These are phyloP conservation scores for Chlorella vulgaris DNA, from an alignment of 139 green algal genomes.

Conservation along the genomic window DNA sequence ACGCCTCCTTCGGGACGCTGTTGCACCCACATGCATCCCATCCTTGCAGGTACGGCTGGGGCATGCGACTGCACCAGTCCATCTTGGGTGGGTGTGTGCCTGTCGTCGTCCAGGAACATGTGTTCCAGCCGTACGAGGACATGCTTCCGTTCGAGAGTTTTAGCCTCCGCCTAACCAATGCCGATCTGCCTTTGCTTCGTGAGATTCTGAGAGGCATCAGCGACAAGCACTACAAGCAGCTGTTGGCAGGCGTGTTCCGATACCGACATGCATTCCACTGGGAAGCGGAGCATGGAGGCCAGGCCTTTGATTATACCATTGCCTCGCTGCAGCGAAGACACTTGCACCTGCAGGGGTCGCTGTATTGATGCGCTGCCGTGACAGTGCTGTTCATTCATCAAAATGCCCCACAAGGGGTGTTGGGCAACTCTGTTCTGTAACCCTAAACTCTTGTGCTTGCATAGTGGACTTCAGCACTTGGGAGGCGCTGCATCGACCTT, in stretches of 20 bases:
- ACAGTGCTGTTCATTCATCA: too few relatives aligned
- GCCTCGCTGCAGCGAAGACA: neutral
- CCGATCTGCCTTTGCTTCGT: neutral
- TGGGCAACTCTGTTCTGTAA: too few relatives aligned
- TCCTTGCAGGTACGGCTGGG: neutral
- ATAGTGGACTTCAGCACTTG: too few relatives aligned
- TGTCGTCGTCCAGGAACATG: neutral
- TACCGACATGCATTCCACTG: neutral
- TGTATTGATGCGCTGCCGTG: neutral
- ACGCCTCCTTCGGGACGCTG: too few relatives aligned
- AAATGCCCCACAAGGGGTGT: too few relatives aligned
- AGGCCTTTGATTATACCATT: neutral
- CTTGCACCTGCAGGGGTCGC: slow-evolving; percentile 2
- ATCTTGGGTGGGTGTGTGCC: neutral
- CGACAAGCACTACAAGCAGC: neutral
- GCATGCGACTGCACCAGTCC: neutral
- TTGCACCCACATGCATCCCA: too few relatives aligned
- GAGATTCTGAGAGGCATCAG: neutral
- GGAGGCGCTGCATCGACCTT: too few relatives aligned
- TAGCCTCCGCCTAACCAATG: neutral
- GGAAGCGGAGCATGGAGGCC: neutral
- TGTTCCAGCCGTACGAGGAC: neutral
- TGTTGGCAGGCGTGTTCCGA: neutral
- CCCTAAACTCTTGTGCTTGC: too few relatives aligned
- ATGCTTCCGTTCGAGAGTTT: neutral